Percentiles rank a stretch among this genome's conserved stretches.
phyloP scores from a whole-genome alignment of 768 basidiomycete genomes.

The Dentipellis fragilis region DNA sequence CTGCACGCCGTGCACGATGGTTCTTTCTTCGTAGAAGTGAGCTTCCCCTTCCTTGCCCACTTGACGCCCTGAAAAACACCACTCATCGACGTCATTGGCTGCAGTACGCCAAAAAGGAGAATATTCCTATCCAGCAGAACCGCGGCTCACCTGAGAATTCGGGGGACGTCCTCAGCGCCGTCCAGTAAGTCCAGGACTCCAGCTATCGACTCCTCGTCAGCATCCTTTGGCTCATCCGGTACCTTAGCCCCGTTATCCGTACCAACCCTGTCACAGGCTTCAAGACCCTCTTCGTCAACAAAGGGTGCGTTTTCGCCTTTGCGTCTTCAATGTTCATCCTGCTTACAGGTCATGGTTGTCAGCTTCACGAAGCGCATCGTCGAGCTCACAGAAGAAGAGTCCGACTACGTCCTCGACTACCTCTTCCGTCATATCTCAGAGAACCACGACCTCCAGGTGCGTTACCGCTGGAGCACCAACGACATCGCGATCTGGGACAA shows the following conservation, averaged over 20 bases:
- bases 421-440: constrained; percentile 62
- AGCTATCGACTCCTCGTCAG: constrained; percentile 37
- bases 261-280: constrained; percentile 82
- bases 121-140: constrained; percentile 25
- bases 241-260: constrained; percentile 52
- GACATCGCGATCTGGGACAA: constrained; percentile 83
- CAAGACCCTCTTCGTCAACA: constrained; percentile 78
- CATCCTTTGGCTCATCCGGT: too few relatives aligned
- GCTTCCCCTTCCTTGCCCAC: constrained; percentile 5
- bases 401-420: constrained; percentile 61
- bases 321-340: not conserved
- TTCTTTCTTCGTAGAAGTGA: constrained; percentile 29
- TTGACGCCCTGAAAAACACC: not conserved
- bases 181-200: constrained; percentile 31
- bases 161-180: constrained; percentile 35
- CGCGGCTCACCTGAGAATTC: constrained; percentile 47
- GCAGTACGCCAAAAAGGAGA: constrained; percentile 21
- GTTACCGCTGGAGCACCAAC: constrained; percentile 68
- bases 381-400: constrained; percentile 72
- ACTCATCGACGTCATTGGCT: too few relatives aligned
- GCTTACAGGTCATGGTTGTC: constrained; percentile 12
- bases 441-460: constrained; percentile 65
- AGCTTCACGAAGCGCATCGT: constrained; percentile 76
- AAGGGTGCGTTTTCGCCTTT: constrained; percentile 27
- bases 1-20: constrained; percentile 47